Evolutionary conservation across 2,329 filamentous ascomycete genomes (phyloP).

Genomic region (Chrysoporthe deuterocubensis): DNA sequence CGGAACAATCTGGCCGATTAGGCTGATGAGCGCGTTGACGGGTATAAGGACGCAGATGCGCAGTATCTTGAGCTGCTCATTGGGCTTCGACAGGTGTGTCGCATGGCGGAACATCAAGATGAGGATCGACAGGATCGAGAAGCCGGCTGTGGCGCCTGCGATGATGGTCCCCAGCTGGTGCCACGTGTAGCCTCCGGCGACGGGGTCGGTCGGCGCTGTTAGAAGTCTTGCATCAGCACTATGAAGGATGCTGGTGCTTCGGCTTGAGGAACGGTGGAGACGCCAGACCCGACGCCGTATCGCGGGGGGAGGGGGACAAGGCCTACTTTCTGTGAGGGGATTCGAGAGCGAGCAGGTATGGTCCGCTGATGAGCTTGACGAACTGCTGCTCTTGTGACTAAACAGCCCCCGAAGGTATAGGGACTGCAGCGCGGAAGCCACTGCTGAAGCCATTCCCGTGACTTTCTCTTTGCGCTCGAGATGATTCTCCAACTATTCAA

Average conservation of each 20-base stretch:
- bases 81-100: conserved; percentile 44
- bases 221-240: neutral
- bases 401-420: conserved; percentile 12
- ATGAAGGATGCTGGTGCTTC: neutral
- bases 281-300: neutral
- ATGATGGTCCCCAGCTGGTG: conserved; percentile 25
- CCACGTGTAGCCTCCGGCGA: conserved; percentile 17
- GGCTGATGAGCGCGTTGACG: conserved; percentile 44
- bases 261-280: neutral
- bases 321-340: conserved; percentile 19
- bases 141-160: conserved; percentile 18
- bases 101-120: conserved; percentile 19
- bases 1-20: conserved; percentile 43
- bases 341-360: conserved; percentile 18
- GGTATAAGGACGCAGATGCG: conserved; percentile 47
- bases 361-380: conserved; percentile 11
- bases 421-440: conserved; percentile 3
- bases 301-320: neutral
- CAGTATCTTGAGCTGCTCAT: conserved; percentile 48
- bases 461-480: neutral
- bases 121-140: conserved; percentile 23
- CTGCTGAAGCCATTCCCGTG: neutral
- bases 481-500: neutral
- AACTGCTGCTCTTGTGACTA: conserved; percentile 8
- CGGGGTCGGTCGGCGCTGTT: conserved; percentile 15